These are phyloP conservation scores for Penstemon davidsonii DNA, from an alignment of 257 asterid genomes.

Conservation along the genomic window DNA sequence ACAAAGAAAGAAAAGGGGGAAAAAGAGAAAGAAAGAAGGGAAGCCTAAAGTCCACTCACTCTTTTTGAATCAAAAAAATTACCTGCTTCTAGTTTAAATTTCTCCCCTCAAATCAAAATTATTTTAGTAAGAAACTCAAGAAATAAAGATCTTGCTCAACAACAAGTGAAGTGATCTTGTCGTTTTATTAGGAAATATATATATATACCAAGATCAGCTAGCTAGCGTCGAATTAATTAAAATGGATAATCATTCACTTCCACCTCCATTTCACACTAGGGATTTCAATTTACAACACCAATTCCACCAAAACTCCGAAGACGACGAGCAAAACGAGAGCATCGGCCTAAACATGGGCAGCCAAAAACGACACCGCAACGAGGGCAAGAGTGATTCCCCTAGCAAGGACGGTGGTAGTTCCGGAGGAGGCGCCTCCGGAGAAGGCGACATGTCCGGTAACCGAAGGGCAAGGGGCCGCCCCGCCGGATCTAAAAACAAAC, in stretches of 20 bases:
- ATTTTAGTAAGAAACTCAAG: too few species aligned
- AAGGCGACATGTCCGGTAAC: constrained; percentile 46
- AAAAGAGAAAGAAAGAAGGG: constrained; percentile 21
- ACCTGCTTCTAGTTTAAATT: neutral
- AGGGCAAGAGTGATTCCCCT: constrained; percentile 33
- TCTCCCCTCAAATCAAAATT: too few species aligned
- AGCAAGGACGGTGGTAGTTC: constrained; percentile 28
- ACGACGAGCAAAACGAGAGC: constrained; percentile 72
- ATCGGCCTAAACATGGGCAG: constrained; percentile 51
- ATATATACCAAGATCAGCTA: too few species aligned
- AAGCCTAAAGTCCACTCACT: constrained; percentile 19
- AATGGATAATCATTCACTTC: constrained; percentile 58
- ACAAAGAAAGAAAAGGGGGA: constrained; percentile 23
- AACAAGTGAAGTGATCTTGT: too few species aligned
- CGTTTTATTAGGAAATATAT: too few species aligned
- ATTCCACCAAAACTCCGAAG: constrained; percentile 58
- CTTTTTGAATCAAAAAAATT: neutral
- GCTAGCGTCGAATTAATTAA: too few species aligned
- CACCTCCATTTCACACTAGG: constrained; percentile 80
- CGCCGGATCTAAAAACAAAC: constrained; percentile 86
- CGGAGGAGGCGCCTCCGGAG: constrained; percentile 39
- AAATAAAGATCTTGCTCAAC: too few species aligned
- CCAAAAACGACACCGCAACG: constrained; percentile 55
- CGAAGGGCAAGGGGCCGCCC: constrained; percentile 85
- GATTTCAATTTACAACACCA: constrained; percentile 80